Base-by-base conservation (phyloP, 164 flowering plant species). In the Kalanchoe fedtschenkoi region DNA sequence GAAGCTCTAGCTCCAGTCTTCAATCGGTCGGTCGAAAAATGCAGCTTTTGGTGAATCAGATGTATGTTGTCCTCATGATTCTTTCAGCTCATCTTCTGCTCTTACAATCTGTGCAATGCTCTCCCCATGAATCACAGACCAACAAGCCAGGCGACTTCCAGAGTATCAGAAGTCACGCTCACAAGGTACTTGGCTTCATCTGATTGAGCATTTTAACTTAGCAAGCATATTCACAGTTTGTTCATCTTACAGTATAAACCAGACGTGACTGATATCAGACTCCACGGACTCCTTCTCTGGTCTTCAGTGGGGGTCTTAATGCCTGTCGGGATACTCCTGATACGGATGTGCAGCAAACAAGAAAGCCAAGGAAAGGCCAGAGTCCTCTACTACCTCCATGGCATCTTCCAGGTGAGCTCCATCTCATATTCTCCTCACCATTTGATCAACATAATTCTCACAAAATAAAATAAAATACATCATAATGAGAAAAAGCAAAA, bases 221-320 rank as follows among this genome's bases (percentile, higher is more conserved):
- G n/a, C n/a, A n/a, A 46, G 32, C 17, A 35, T 34, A 4, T 22
- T 28, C n/a, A n/a, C 34, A 28, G 4, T 33, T 22, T 38, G 34
- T 51, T 11, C 54, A 14, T 47, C 55, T 47, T 47, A 9, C 55
- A 47, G 55, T 47, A 47, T 62, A 63, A 72, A 51, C 41, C 79
- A 68, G 75, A 70, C 67, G 63, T 58, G 58, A 64, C 60, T 57
- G 76, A 81, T 61, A 69, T 86, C 11, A 46, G 66, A 64, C 37
- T 83, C 30, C 92, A 86, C 70, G 89, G 92, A 2, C 22, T 86
- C 62, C 84, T 86, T n/a, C 76, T 79, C 3, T 86, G 92, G 92
- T 70, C 71, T 61, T 91, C 97, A 17, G 75, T 83, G 89, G 96
- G 97, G 14, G 74, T 88, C 66, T 71, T 89, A 30, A 81, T 80